Base-by-base conservation (phyloP, 345 rosid species). In the Dimocarpus longan region DNA sequence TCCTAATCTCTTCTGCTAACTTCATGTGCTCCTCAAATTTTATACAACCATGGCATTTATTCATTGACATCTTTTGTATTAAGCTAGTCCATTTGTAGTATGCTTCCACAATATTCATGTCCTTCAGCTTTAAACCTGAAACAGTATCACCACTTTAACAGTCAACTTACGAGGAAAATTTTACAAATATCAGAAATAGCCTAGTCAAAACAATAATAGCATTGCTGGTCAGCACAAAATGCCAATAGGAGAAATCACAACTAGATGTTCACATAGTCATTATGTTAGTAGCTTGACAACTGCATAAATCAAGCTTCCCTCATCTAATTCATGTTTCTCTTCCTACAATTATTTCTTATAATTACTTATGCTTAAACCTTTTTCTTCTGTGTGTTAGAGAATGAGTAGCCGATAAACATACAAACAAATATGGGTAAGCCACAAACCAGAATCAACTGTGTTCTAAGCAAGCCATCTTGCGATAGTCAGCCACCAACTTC, bases 41-140 rank as follows among this genome's bases (percentile, higher is more conserved):
- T 80, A 88, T 84, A 83, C 99, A 96, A 65, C 91, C 95, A 74
- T 92, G 94, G 80, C 99, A 95, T 84, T 95, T 95, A 76, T 90
- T 95, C 86, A 70, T 77, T 22, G 91, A 85, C 98, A 95, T 92
- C 86, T 93, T 90, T 83, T 85, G 91, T 87, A 88, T 39, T n/a
- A 93, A 80, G 76, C 74, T 78, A 73, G 83, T 82, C 97, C 97
- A 87, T 82, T 84, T 88, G 74, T 83, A 11, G 87, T 91, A 94
- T 66, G 81, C 84, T 76, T 86, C 81, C 80, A 92, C 96, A 71
- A 88, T 84, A 77, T 91, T 68, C 80, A 86, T 60, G 78, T 93
- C 95, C 80, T 86, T 91, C 90, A 93, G 70, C 89, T 90, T 91
- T 82, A 93, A 83, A 82, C 89, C 99, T 95, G 88, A 83, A 80